Evolutionary conservation across 257 asterid species (phyloP).

Genomic region (Solanum dulcamara): DNA sequence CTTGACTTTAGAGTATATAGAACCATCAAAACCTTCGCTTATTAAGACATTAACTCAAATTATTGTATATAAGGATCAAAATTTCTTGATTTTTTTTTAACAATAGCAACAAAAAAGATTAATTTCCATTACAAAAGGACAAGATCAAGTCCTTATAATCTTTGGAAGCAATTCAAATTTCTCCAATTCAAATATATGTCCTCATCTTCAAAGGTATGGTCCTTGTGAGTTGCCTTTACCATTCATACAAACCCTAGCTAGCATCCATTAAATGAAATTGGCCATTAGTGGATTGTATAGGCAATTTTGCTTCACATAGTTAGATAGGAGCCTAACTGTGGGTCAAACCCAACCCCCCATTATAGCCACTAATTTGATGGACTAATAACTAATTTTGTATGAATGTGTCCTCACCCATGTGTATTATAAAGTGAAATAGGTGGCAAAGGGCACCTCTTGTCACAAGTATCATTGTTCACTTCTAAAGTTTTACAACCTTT

Average conservation of each 20-base stretch:
- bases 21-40: background rate
- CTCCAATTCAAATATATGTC: background rate
- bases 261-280: constrained; percentile 1
- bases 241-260: background rate
- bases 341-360: background rate
- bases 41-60: background rate
- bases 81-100: background rate
- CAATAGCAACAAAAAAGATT: background rate
- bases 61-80: background rate
- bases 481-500: background rate
- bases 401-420: background rate
- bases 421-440: background rate
- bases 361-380: background rate
- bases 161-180: background rate
- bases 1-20: background rate
- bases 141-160: background rate
- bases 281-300: background rate
- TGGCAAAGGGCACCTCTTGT: background rate
- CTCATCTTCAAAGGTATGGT: background rate
- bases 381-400: background rate
- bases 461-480: background rate
- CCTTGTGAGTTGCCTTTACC: background rate
- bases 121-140: background rate
- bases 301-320: background rate
- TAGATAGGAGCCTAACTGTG: background rate